phyloP scores from a whole-genome alignment of 225 moss, liverwort and hornwort species.

The Climacium dendroides region DNA sequence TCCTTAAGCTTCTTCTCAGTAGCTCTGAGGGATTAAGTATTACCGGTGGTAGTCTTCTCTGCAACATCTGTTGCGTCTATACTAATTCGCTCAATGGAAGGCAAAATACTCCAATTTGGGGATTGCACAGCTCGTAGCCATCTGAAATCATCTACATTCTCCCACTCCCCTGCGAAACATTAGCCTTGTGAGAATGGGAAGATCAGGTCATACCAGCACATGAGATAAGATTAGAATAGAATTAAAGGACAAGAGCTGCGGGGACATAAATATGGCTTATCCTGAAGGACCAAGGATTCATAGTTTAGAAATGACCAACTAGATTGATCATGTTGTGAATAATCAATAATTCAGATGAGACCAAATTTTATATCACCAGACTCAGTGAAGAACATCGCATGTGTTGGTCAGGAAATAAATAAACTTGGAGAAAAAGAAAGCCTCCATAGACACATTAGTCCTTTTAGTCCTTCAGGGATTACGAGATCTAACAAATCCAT shows the following conservation, averaged over 20 bases:
- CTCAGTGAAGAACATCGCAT: neutral
- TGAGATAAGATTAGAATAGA: neutral
- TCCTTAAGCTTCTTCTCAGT: neutral
- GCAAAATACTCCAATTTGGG: slow-evolving; percentile 81
- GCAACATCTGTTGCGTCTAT: slow-evolving; percentile 19
- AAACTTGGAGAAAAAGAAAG: neutral
- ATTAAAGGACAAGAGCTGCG: neutral
- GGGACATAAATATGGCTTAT: neutral
- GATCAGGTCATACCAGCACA: neutral
- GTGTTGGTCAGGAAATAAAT: neutral
- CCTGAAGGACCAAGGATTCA: no score
- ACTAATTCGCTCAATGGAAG: slow-evolving; percentile 38
- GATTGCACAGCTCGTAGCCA: slow-evolving; percentile 92
- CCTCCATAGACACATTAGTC: neutral
- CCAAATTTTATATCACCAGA: neutral
- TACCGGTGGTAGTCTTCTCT: neutral
- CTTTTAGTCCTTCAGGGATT: neutral
- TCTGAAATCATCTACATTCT: slow-evolving; percentile 89
- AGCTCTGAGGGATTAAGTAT: neutral
- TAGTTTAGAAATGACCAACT: neutral
- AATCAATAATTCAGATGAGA: neutral
- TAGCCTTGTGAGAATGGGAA: slow-evolving; percentile 2
- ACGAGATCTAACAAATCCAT: neutral
- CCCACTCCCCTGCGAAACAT: slow-evolving; percentile 60
- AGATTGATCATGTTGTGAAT: neutral